Base-by-base conservation (phyloP, 495 filamentous ascomycete genomes). In the Coniosporium apollinis region DNA sequence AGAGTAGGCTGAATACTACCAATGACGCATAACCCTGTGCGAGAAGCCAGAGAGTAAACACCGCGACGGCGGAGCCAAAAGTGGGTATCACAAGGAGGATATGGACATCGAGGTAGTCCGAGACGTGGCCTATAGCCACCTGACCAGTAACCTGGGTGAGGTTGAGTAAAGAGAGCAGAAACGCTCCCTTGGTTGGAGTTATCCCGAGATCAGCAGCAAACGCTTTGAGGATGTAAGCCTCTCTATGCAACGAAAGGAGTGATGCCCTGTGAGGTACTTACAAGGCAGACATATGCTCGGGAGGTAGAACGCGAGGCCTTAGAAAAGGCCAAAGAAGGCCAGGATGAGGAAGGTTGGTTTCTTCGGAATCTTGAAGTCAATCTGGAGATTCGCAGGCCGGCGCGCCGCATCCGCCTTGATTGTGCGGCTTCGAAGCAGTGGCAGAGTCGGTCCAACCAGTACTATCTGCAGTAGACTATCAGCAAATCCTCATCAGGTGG, bases 261-360 rank as follows among this genome's bases (percentile, higher is more conserved):
- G n/a, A n/a, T n/a, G n/a, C n/a, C n/a, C n/a, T n/a, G n/a, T n/a
- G n/a, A n/a, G n/a, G n/a, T n/a, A n/a, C n/a, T n/a, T n/a, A n/a
- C n/a, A 54, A 5, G 52, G 48, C 5, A 57, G 39, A 32, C 47
- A 57, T 8, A 58, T 28, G 2, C 40, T 36, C 9, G 55, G 55
- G 30, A 56, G 53, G 43, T 51, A 58, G 47, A 43, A 56, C 3
- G 48, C 55, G 14, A 58, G 38, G 13, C 51, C 55, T 36, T 57
- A 52, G 3, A 43, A 32, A 3, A 55, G n/a, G 24, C 46, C 49
- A 2, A 49, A 48, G n/a, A 35, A 21, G 24, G 41, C 41, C 34
- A 51, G 53, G 7, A 55, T 38, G 42, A 44, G 53, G 36, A 60
- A 60, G n/a, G 47, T 36, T 4, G 47, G 45, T 21, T 31, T 41